phyloP scores from a whole-genome alignment of 2,329 filamentous ascomycete species.

The Clathrospora elynae region DNA sequence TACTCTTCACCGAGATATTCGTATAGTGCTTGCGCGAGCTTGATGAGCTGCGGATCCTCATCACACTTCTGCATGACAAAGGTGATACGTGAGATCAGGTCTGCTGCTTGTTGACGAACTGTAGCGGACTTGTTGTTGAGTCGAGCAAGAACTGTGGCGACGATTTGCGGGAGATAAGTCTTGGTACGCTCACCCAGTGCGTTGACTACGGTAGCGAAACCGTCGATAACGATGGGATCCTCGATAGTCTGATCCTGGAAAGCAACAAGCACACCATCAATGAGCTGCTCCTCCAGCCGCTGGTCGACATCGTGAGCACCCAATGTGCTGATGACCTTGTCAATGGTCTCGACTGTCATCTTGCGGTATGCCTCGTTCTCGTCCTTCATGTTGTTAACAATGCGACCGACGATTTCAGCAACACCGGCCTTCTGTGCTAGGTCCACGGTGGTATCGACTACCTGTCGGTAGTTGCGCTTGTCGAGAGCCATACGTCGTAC shows the following conservation, averaged over 20 bases:
- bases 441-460: slow-evolving; percentile 97
- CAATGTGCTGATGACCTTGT: slow-evolving; percentile 92
- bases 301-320: slow-evolving; percentile 94
- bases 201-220: slow-evolving; percentile 97
- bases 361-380: slow-evolving; percentile 97
- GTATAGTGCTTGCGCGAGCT: slow-evolving; percentile 91
- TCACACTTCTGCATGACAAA: slow-evolving; percentile 99
- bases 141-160: slow-evolving; percentile 93
- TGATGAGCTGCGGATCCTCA: slow-evolving; percentile 93
- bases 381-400: slow-evolving; percentile 95
- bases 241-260: slow-evolving; percentile 99
- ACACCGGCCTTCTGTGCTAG: slow-evolving; percentile 97
- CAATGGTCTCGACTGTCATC: slow-evolving; percentile 98
- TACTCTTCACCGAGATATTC: slow-evolving; percentile 99
- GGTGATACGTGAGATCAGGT: slow-evolving; percentile 93
- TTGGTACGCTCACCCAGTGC: slow-evolving; percentile 92
- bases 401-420: slow-evolving; percentile 88
- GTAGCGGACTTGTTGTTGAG: slow-evolving; percentile 98
- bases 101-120: slow-evolving; percentile 93
- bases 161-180: slow-evolving; percentile 94
- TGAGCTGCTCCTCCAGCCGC: slow-evolving; percentile 87
- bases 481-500: slow-evolving; percentile 95
- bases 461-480: slow-evolving; percentile 96
- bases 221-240: slow-evolving; percentile 94
- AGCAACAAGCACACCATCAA: slow-evolving; percentile 92